Evolutionary conservation across 2,329 filamentous ascomycete genomes (phyloP).

Genomic region (Stromatinia cepivora): DNA sequence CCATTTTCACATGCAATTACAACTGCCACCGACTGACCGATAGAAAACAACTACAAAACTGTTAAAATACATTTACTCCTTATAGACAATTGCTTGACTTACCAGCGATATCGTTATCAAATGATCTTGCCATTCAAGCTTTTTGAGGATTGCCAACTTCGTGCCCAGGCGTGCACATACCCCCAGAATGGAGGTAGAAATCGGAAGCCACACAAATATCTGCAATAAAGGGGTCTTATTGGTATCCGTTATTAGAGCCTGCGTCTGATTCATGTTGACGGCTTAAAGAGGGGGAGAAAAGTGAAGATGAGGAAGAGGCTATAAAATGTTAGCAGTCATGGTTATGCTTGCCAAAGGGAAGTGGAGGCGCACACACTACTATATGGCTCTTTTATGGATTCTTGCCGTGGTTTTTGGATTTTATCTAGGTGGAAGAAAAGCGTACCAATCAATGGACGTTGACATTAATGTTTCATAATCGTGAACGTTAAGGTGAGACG

Average conservation of each 20-base stretch:
- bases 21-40: constrained; percentile 16
- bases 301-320: neutral
- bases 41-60: neutral
- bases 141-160: constrained; percentile 3
- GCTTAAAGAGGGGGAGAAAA: neutral
- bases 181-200: neutral
- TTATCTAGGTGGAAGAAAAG: neutral
- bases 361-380: neutral
- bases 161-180: constrained; percentile 5
- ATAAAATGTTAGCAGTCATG: neutral
- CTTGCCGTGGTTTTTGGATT: neutral
- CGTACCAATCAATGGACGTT: neutral
- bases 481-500: neutral
- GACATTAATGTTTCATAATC: neutral
- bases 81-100: neutral
- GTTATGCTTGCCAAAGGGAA: neutral
- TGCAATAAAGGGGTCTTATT: constrained; percentile 17
- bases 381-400: neutral
- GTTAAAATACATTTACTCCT: neutral
- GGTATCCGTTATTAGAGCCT: neutral
- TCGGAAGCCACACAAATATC: constrained; percentile 14
- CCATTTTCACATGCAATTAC: constrained; percentile 22
- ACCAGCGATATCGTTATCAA: constrained; percentile 13
- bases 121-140: constrained; percentile 5
- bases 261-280: neutral